Evolutionary conservation across 164 flowering plant species (phyloP).

Genomic region (Malania oleifera): DNA sequence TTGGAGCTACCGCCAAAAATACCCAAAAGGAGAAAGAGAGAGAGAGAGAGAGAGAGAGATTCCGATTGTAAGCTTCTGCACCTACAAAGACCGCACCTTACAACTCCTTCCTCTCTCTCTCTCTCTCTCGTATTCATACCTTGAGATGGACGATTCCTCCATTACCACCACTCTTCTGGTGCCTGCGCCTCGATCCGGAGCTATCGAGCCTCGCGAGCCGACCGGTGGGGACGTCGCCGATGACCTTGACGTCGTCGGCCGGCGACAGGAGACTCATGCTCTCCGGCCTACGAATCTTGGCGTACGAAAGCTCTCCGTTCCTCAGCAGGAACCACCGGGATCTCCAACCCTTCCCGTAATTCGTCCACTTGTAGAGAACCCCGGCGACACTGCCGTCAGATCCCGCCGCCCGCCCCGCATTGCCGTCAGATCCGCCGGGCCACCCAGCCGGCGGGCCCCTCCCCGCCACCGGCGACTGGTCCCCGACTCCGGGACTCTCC

Average conservation of each 20-base stretch:
- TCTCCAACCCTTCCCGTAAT: constrained; percentile 96
- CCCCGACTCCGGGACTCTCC: constrained; percentile 47
- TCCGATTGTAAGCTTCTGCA: neutral
- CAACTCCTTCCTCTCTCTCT: neutral
- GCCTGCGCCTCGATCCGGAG: constrained; percentile 34
- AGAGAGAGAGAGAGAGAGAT: neutral
- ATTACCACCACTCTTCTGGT: constrained; percentile 26
- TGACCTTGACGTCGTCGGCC: constrained; percentile 47
- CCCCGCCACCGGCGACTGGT: constrained; percentile 31
- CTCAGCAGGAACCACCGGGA: constrained; percentile 74
- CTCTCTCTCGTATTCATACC: constrained; percentile 29
- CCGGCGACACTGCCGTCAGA: constrained; percentile 62
- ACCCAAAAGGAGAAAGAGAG: neutral
- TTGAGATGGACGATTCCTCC: constrained; percentile 70
- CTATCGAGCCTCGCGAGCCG: constrained; percentile 28
- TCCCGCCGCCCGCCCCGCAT: constrained; percentile 30
- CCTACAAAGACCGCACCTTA: neutral
- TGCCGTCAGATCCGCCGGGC: constrained; percentile 44
- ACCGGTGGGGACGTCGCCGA: constrained; percentile 49
- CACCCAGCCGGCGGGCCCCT: constrained; percentile 18
- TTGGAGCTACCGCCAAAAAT: constrained; percentile 8
- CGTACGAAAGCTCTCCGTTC: constrained; percentile 72
- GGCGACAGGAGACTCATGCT: constrained; percentile 17
- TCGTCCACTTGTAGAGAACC: constrained; percentile 85
- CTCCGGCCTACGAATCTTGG: constrained; percentile 58